Conservation (phyloP, 1,284 basidiomycete genomes). For the Malassezia caprae region DNA sequence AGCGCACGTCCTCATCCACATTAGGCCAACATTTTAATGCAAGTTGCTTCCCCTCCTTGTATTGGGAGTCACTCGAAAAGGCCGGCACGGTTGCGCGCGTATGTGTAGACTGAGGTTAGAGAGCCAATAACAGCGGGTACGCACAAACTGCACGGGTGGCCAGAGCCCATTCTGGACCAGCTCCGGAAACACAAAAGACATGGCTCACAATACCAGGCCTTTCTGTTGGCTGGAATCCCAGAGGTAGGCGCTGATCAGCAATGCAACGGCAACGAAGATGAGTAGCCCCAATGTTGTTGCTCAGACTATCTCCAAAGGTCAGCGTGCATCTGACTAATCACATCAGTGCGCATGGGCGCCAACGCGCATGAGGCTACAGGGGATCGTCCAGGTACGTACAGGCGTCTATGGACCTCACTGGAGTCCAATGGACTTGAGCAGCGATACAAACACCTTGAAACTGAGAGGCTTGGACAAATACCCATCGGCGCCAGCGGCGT, state of each 20-base stretch:
- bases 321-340: too few species aligned
- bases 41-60: constrained; percentile 21
- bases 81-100: constrained; percentile 41
- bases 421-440: constrained; percentile 7
- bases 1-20: constrained; percentile 43
- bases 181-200: constrained; percentile 35
- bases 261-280: neutral
- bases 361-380: too few species aligned
- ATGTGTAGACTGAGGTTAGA: constrained; percentile 28
- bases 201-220: neutral
- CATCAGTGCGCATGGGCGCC: too few species aligned
- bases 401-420: neutral
- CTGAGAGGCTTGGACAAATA: constrained; percentile 58
- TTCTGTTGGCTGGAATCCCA: neutral
- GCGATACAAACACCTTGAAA: constrained; percentile 14
- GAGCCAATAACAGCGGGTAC: constrained; percentile 11
- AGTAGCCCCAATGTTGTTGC: too few species aligned
- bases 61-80: neutral
- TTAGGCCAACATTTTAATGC: constrained; percentile 35
- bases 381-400: too few species aligned
- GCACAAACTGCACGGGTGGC: constrained; percentile 39
- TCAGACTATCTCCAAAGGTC: too few species aligned
- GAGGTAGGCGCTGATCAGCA: neutral
- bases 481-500: constrained; percentile 84
- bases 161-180: constrained; percentile 36